Base-by-base conservation (phyloP, 495 filamentous ascomycete species). In the Hypoxylon fragiforme region DNA sequence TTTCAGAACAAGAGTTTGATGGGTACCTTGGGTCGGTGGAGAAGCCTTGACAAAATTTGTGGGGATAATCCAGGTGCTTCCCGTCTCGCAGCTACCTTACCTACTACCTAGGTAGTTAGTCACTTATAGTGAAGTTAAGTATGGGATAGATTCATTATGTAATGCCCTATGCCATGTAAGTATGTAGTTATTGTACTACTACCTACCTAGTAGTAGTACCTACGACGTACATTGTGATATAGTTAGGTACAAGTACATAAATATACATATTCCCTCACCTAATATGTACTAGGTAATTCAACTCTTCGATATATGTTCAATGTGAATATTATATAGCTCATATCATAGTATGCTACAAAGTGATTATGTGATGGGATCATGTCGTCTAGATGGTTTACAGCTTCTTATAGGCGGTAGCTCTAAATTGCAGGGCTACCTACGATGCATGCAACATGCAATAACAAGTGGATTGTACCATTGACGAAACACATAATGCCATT, bases 1-100 rank as follows among this genome's bases (percentile, higher is more conserved):
- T 60, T 55, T 59, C 48, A 59, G 44, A 50, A 39, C 18, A 5
- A 7, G 55, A 57, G 35, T 52, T 58, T 62, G 60, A 53, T 49
- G 49, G 50, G 44, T 62, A 49, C 47, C 4, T 28, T 28, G 24
- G 24, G 24, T 28, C 4, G 24, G 48, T 57, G 52, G 54, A 52
- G 59, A 52, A 52, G 54, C 47, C 44, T 58, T 53, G 37, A 44
- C 41, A 35, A 30, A 39, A 55, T 19, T 31, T 52, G 43, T 48
- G 48, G 50, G 20, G 44, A 20, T 31, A n/a, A n/a, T n/a, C n/a
- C n/a, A n/a, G n/a, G n/a, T 12, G 2, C 31, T 36, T 28, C 40
- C 32, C 38, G 16, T 28, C 30, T 50, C 26, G 46, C 41, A 44
- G 20, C 26, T 54, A 48, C 24, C 12, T 22, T 54, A 48, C 24